Conservation (phyloP, 108 stramenopile genomes). For the Asterionellopsis glacialis region DNA sequence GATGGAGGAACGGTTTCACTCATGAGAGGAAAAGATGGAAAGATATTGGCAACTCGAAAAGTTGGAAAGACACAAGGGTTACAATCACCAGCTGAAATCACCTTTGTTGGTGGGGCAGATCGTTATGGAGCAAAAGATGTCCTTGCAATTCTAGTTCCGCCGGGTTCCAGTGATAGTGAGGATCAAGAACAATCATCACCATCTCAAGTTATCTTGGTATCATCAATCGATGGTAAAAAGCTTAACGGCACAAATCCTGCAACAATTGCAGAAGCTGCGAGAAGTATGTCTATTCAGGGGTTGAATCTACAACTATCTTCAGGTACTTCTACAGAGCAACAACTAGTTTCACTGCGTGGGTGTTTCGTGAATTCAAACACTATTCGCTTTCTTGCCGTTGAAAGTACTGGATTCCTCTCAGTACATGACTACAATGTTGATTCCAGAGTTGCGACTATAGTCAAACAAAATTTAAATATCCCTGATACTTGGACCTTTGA, state of each 20-base stretch:
- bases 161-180: background rate
- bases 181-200: slow-evolving; percentile 6
- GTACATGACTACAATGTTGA: slow-evolving; percentile 39
- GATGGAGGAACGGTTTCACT: slow-evolving; percentile 53
- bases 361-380: slow-evolving; percentile 11
- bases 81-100: slow-evolving; percentile 3
- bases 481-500: slow-evolving; percentile 3
- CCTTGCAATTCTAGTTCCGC: slow-evolving; percentile 1
- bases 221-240: slow-evolving; percentile 54
- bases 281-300: slow-evolving; percentile 50
- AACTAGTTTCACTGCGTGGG: background rate
- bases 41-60: slow-evolving; percentile 49
- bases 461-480: slow-evolving; percentile 20
- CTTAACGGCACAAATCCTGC: slow-evolving; percentile 42
- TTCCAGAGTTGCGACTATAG: slow-evolving; percentile 16
- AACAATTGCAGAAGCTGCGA: slow-evolving; percentile 36
- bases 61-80: slow-evolving; percentile 16
- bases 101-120: slow-evolving; percentile 2
- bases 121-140: background rate
- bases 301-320: background rate
- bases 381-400: slow-evolving; percentile 37
- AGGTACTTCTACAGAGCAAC: background rate
- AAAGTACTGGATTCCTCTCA: slow-evolving; percentile 16
- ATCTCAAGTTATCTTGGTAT: slow-evolving; percentile 40
- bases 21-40: slow-evolving; percentile 55